phyloP scores from a whole-genome alignment of 73 alveolate genomes.

The Paramecium sonneborni region DNA sequence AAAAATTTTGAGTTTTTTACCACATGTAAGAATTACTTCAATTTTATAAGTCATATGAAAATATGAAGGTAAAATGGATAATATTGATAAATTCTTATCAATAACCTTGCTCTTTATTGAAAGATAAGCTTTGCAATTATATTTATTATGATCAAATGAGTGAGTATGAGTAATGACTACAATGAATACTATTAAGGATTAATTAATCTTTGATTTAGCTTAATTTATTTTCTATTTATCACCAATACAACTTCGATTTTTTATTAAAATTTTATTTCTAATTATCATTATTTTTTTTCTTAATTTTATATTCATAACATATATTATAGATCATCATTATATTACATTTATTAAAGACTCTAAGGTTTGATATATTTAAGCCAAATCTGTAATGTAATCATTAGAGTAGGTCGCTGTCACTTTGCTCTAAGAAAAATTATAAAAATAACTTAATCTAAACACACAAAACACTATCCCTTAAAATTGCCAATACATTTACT shows the following conservation, averaged over 20 bases:
- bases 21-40: neutral
- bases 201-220: neutral
- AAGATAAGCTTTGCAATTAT: neutral
- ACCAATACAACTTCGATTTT: too few relatives aligned
- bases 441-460: neutral
- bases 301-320: neutral
- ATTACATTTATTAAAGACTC: neutral
- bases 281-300: too few relatives aligned
- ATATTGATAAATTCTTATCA: neutral
- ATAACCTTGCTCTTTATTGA: neutral
- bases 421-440: neutral
- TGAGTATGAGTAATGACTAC: neutral
- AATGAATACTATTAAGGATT: neutral
- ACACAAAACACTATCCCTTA: neutral
- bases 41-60: neutral
- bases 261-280: too few relatives aligned
- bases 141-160: neutral
- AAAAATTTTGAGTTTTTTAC: neutral
- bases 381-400: neutral
- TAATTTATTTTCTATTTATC: too few relatives aligned
- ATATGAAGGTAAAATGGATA: neutral
- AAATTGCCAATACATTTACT: neutral
- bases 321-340: neutral
- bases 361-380: neutral
- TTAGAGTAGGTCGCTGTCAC: neutral